Conservation (phyloP, 768 basidiomycete genomes). For the Chalciporus pseudorubinellus region DNA sequence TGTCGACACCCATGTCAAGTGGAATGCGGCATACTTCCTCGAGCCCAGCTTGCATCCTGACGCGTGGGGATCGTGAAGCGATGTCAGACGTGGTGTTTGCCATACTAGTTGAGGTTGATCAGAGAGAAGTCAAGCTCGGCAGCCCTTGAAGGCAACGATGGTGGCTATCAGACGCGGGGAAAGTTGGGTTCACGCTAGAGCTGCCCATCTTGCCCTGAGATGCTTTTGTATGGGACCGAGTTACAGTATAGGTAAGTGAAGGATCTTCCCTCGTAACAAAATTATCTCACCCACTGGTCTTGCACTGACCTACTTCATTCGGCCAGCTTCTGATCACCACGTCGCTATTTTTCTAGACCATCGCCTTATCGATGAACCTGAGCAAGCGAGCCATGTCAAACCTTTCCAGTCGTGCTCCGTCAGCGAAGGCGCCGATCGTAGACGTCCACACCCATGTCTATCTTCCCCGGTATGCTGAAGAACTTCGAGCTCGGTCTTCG, state of each 20-base stretch:
- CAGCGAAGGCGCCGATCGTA: constrained; percentile 45
- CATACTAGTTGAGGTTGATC: background rate
- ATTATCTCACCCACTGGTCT: constrained; percentile 21
- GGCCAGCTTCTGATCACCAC: constrained; percentile 5
- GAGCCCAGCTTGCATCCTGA: constrained; percentile 22
- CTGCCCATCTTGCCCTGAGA: constrained; percentile 7
- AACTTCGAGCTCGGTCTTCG: constrained; percentile 60
- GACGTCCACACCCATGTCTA: constrained; percentile 90
- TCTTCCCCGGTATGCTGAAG: constrained; percentile 70
- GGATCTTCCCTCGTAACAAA: constrained; percentile 10
- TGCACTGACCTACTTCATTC: background rate
- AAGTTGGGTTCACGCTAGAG: background rate
- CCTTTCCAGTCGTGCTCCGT: constrained; percentile 19
- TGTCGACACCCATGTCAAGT: background rate
- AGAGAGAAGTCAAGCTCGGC: background rate
- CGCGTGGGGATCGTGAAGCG: constrained; percentile 13
- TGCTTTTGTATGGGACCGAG: constrained; percentile 6
- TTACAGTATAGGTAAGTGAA: constrained; percentile 12
- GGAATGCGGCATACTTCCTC: constrained; percentile 23
- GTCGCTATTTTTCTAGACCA: constrained; percentile 6
- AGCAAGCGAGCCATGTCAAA: constrained; percentile 25
- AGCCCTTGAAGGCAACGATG: constrained; percentile 2
- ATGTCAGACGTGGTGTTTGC: background rate
- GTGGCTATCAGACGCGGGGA: constrained; percentile 1
- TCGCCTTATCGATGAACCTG: constrained; percentile 29